Evolutionary conservation across 2,329 filamentous ascomycete species (phyloP).

Genomic region (Colletotrichum sp.): DNA sequence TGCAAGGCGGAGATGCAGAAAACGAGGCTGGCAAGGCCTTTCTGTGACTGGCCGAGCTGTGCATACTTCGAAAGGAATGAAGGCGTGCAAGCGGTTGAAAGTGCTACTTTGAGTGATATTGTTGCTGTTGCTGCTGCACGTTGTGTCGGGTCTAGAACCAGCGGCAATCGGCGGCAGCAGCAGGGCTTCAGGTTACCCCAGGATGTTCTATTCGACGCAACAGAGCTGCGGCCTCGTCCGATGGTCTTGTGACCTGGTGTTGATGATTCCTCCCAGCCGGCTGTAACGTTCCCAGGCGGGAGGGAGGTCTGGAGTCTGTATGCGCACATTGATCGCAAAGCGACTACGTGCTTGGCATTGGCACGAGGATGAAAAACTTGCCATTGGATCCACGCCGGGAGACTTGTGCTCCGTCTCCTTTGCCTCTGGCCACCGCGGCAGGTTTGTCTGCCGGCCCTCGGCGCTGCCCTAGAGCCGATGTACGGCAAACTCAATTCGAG

Average conservation of each 20-base stretch:
- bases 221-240: background rate
- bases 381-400: background rate
- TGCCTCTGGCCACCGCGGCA: background rate
- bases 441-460: background rate
- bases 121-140: background rate
- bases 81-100: background rate
- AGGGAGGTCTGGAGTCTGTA: background rate
- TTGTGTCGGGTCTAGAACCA: background rate
- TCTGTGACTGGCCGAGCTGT: background rate
- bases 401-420: background rate
- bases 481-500: background rate
- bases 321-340: background rate
- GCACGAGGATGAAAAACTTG: background rate
- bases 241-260: background rate
- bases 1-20: background rate
- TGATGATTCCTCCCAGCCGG: background rate
- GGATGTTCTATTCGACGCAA: background rate
- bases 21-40: background rate
- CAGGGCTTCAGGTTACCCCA: background rate
- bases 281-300: background rate
- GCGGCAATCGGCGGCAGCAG: background rate
- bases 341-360: background rate
- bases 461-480: background rate
- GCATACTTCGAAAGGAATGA: background rate
- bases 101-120: background rate